A percentile compares a stretch with the other conserved stretches of the same genome.
These are phyloP conservation scores for Trametes sanguinea DNA, from an alignment of 768 basidiomycete genomes.

Conservation along the genomic window DNA sequence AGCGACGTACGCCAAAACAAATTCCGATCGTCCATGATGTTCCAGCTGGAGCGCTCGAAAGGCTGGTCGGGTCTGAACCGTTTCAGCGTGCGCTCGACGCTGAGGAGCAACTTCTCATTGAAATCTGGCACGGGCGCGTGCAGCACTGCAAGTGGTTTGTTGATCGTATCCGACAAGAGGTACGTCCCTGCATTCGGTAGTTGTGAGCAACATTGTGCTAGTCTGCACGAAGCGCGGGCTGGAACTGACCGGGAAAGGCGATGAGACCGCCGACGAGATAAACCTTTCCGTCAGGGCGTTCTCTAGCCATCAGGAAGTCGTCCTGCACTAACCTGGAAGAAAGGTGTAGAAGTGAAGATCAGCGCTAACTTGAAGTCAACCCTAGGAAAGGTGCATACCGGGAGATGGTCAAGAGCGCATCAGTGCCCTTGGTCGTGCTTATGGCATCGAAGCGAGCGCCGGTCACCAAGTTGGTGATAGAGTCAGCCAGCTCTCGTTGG, in stretches of 20 bases:
- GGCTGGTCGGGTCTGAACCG: slow-evolving; percentile 36
- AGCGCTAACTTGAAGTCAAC: neutral
- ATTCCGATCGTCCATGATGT: slow-evolving; percentile 36
- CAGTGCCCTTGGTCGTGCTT: slow-evolving; percentile 23
- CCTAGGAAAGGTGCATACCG: slow-evolving; percentile 20
- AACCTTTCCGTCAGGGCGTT: slow-evolving; percentile 38
- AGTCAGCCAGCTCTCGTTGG: slow-evolving; percentile 15
- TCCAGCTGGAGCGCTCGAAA: slow-evolving; percentile 40
- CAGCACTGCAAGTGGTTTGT: slow-evolving; percentile 31
- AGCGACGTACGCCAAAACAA: slow-evolving; percentile 31
- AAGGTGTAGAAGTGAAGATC: too few species aligned
- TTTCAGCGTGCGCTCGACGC: slow-evolving; percentile 40
- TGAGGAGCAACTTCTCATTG: slow-evolving; percentile 37
- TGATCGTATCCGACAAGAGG: slow-evolving; percentile 36
- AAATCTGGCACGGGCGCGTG: slow-evolving; percentile 38
- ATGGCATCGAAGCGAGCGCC: slow-evolving; percentile 25
- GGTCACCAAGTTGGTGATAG: slow-evolving; percentile 34
- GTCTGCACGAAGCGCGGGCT: too few species aligned
- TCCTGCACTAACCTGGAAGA: slow-evolving; percentile 34
- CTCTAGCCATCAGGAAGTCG: slow-evolving; percentile 40
- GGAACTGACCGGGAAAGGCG: slow-evolving; percentile 32
- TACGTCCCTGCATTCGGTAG: slow-evolving; percentile 32
- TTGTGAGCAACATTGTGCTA: too few species aligned
- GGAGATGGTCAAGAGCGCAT: slow-evolving; percentile 33
- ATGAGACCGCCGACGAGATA: slow-evolving; percentile 40